Evolutionary conservation across 768 basidiomycete genomes (phyloP).

Genomic region (Glaciozyma antarctica): DNA sequence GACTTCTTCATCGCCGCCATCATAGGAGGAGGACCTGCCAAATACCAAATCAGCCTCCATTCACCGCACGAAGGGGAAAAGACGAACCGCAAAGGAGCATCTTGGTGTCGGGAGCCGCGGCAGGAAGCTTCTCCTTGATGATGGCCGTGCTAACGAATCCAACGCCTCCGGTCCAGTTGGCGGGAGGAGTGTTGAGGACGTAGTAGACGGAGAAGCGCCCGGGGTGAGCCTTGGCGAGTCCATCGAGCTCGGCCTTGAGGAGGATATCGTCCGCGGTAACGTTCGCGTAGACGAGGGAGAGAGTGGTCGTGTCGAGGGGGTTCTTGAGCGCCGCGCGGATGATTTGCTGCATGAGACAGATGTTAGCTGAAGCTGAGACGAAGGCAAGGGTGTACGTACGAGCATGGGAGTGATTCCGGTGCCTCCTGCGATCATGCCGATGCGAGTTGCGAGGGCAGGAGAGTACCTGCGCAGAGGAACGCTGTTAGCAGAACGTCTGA

Average conservation of each 20-base stretch:
- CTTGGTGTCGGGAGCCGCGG: slow-evolving; percentile 52
- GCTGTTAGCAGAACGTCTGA: background rate
- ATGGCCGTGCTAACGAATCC: slow-evolving; percentile 92
- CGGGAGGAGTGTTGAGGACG: slow-evolving; percentile 89
- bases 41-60: background rate
- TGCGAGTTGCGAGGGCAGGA: slow-evolving; percentile 58
- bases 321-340: slow-evolving; percentile 87
- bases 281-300: slow-evolving; percentile 92
- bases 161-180: slow-evolving; percentile 70
- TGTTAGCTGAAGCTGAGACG: background rate
- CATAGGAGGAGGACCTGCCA: slow-evolving; percentile 63
- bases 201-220: slow-evolving; percentile 70
- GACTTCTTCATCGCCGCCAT: slow-evolving; percentile 79
- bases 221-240: slow-evolving; percentile 55
- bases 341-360: slow-evolving; percentile 51
- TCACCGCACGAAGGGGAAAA: background rate
- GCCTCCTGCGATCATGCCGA: slow-evolving; percentile 97
- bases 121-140: slow-evolving; percentile 71
- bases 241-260: slow-evolving; percentile 75
- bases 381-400: slow-evolving; percentile 18
- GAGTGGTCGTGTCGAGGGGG: slow-evolving; percentile 67
- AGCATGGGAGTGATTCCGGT: slow-evolving; percentile 99
- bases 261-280: slow-evolving; percentile 88
- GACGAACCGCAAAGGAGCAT: slow-evolving; percentile 70
- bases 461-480: slow-evolving; percentile 47